Base-by-base conservation (phyloP, 129 eudicot species). In the Centella asiatica region DNA sequence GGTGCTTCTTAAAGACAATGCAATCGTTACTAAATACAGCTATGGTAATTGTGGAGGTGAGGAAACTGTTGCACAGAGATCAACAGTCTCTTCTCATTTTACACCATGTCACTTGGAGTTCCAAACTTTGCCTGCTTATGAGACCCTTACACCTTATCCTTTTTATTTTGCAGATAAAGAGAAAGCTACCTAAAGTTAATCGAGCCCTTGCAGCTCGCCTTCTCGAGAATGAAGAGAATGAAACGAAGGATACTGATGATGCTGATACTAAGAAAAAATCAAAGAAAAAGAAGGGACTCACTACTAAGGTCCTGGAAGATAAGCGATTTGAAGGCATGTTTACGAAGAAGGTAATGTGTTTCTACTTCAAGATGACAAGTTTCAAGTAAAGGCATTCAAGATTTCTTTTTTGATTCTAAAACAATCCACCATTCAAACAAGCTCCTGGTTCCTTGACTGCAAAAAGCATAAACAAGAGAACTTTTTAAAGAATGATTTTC, bases 221-320 rank as follows among this genome's bases (percentile, higher is more conserved):
- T 62, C 83, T 66, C 26, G 95, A 81, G 66, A 75, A 80, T 19
- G 95, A 87, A 44, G 99, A 84, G 69, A 78, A 73, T 45, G 90
- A 80, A 72, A 75, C 68, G 74, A 73, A 65, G 58, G 81, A 72
- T 52, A 62, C 47, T 20, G 95, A 70, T 55, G 88, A 68, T 59
- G 72, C 59, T 77, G 88, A 71, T 50, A 51, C 49, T 18, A 82
- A 84, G 76, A 87, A 93, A 59, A 70, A 55, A 61, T 60, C 81
- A 13, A 93, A 93, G 99, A 93, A 82, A 77, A 84, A 66, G 86
- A 93, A 81, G 77, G 90, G 89, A 66, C 81, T 82, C 66, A 70
- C 76, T 68, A 47, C 65, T 71, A 96, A 93, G 15, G 76, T 84
- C 62, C 58, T 93, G 44, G 70, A 76, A 69, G 99, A 93, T 57